phyloP scores from a whole-genome alignment of 2,329 filamentous ascomycete species.

The Hymenoscyphus salicellus region DNA sequence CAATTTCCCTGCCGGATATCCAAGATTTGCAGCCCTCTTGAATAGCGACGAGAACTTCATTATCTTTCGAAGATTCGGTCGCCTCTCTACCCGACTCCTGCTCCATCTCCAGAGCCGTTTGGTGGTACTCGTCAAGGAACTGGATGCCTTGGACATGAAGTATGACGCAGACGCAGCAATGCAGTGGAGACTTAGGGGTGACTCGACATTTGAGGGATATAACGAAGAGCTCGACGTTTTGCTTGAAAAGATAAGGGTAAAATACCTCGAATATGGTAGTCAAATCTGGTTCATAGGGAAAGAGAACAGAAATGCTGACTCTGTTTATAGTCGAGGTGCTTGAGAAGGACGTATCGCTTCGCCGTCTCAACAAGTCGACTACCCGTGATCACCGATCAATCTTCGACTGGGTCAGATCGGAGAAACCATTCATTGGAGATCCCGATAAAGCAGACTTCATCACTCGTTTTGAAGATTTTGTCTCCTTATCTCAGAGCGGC shows the following conservation, averaged over 20 bases:
- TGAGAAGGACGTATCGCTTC: constrained; percentile 1
- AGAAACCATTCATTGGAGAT: neutral
- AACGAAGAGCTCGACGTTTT: constrained; percentile 7
- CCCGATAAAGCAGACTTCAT: constrained; percentile 9
- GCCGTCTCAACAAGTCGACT: constrained; percentile 5
- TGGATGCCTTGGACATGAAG: constrained; percentile 15
- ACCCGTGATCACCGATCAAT: constrained; percentile 5
- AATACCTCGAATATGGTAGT: constrained; percentile 13
- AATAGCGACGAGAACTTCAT: constrained; percentile 16
- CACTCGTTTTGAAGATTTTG: constrained; percentile 11
- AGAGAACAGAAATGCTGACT: neutral
- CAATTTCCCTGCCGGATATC: constrained; percentile 15
- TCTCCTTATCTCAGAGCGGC: constrained; percentile 5
- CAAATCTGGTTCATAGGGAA: neutral
- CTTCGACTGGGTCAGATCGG: constrained; percentile 7
- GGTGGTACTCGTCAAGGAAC: constrained; percentile 13
- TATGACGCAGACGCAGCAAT: constrained; percentile 8
- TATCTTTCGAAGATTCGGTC: constrained; percentile 17
- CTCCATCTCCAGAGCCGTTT: constrained; percentile 18
- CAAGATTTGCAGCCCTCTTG: constrained; percentile 19
- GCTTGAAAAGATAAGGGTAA: constrained; percentile 4
- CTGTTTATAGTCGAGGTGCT: neutral
- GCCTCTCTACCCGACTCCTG: constrained; percentile 13
- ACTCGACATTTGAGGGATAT: constrained; percentile 3
- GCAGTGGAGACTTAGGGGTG: constrained; percentile 10